phyloP scores from a whole-genome alignment of 2,329 filamentous ascomycete species.

The Calonectria henricotiae region DNA sequence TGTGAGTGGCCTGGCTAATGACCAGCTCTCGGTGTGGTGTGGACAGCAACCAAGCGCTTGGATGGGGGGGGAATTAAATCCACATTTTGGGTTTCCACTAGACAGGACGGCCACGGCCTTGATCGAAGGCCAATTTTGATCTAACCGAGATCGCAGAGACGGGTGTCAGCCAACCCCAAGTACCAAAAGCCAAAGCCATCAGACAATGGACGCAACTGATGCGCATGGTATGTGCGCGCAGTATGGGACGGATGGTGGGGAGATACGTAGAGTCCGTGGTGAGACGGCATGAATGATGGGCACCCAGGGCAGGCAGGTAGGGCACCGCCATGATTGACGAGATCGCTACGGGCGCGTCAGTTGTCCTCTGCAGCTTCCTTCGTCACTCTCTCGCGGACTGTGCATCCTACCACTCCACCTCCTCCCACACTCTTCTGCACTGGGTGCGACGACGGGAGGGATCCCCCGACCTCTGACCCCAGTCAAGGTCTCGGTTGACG shows the following conservation, averaged over 20 bases:
- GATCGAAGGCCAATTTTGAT: slow-evolving; percentile 40
- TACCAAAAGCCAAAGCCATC: slow-evolving; percentile 36
- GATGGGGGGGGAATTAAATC: slow-evolving; percentile 40
- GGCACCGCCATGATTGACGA: slow-evolving; percentile 34
- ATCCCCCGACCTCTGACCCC: slow-evolving; percentile 32
- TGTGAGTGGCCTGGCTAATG: slow-evolving; percentile 48
- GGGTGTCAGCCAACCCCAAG: slow-evolving; percentile 37
- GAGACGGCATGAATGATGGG: slow-evolving; percentile 37
- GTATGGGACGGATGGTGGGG: slow-evolving; percentile 29
- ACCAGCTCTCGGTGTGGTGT: slow-evolving; percentile 23
- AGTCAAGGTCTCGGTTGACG: slow-evolving; percentile 34
- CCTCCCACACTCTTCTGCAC: slow-evolving; percentile 22
- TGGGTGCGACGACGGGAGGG: slow-evolving; percentile 31
- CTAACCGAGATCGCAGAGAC: slow-evolving; percentile 49
- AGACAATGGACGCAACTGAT: slow-evolving; percentile 32
- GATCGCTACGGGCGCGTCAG: slow-evolving; percentile 35
- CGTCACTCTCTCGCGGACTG: slow-evolving; percentile 33
- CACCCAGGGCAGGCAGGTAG: slow-evolving; percentile 23
- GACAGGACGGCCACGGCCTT: slow-evolving; percentile 25
- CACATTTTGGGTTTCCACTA: slow-evolving; percentile 41
- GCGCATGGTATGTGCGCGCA: slow-evolving; percentile 31
- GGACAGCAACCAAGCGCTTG: slow-evolving; percentile 33
- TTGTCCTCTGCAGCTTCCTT: slow-evolving; percentile 33
- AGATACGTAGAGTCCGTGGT: slow-evolving; percentile 29
- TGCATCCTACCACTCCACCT: slow-evolving; percentile 26